Evolutionary conservation across 805 yeast genomes (phyloP).

Genomic region (Pichia ethanolica): DNA sequence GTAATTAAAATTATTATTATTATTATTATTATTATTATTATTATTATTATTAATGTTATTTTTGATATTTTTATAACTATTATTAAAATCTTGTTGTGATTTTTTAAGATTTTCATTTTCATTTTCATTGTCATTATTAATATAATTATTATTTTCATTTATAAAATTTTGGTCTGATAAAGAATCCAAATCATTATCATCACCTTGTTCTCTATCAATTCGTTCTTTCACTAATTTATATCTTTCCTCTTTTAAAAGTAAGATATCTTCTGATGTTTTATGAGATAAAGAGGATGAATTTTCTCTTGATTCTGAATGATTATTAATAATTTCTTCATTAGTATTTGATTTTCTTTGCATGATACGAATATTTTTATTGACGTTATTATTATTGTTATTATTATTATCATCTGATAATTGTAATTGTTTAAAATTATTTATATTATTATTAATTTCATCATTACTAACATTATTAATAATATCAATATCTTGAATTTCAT

Average conservation of each 20-base stretch:
- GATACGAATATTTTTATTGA: constrained; percentile 1
- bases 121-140: constrained; percentile 20
- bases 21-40: neutral
- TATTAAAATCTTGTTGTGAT: neutral
- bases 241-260: constrained; percentile 31
- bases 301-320: too few species aligned
- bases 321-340: too few species aligned
- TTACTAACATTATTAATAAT: too few species aligned
- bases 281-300: too few species aligned
- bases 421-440: neutral
- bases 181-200: too few species aligned
- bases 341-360: constrained; percentile 6
- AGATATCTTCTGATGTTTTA: constrained; percentile 18
- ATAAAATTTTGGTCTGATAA: too few species aligned
- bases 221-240: constrained; percentile 36
- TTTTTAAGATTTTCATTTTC: constrained; percentile 11
- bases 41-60: neutral
- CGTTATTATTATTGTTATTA: neutral
- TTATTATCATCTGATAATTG: neutral
- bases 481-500: neutral
- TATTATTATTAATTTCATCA: neutral
- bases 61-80: neutral
- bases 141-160: constrained; percentile 17
- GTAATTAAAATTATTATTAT: neutral
- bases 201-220: constrained; percentile 24